Percentiles rank a stretch among this genome's conserved stretches.
Conservation (phyloP, 139 green algal genomes). For the Klebsormidium nitens region DNA sequence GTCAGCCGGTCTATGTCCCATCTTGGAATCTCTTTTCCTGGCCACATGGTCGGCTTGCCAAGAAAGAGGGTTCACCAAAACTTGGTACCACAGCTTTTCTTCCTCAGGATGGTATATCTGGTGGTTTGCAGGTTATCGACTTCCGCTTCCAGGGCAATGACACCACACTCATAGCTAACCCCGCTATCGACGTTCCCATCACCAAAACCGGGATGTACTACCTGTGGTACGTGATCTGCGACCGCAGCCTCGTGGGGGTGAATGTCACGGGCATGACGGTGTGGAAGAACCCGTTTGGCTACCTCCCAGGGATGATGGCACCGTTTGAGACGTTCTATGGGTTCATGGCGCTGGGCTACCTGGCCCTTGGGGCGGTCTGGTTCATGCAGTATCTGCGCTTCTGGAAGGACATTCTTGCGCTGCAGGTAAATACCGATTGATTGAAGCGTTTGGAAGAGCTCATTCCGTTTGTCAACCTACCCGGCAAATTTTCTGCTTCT, state of each 20-base stretch:
- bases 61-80: no score
- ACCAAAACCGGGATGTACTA: constrained; percentile 65
- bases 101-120: no score
- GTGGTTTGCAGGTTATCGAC: no score
- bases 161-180: constrained; percentile 25
- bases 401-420: constrained; percentile 52
- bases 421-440: no score
- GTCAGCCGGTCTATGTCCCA: no score
- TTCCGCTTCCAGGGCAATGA: constrained; percentile 54
- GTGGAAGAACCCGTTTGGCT: constrained; percentile 67
- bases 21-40: no score
- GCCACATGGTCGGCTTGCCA: no score
- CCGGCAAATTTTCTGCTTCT: no score
- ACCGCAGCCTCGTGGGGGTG: constrained; percentile 49
- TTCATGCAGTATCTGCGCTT: constrained; percentile 35
- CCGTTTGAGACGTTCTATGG: constrained; percentile 54
- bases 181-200: constrained; percentile 47
- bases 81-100: no score
- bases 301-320: constrained; percentile 61
- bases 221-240: constrained; percentile 65
- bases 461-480: no score
- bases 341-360: constrained; percentile 48
- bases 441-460: no score
- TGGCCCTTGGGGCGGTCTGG: constrained; percentile 43
- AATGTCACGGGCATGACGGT: constrained; percentile 49